phyloP scores from a whole-genome alignment of 1,284 basidiomycete genomes.

The Pseudozyma hubeiensis region DNA sequence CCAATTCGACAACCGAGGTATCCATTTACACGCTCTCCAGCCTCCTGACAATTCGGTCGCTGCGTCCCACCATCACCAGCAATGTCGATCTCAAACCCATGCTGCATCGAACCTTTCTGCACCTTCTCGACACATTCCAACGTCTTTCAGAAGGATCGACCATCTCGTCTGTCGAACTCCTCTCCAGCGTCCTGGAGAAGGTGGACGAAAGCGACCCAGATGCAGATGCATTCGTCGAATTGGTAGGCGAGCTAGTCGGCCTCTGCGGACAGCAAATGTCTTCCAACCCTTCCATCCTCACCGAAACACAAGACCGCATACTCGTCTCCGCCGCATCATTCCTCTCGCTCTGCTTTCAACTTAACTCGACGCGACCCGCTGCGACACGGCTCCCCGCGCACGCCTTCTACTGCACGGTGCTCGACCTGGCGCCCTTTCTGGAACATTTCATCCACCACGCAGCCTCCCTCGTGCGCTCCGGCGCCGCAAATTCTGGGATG shows the following conservation, averaged over 20 bases:
- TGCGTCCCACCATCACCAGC: slow-evolving; percentile 11
- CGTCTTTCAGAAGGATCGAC: background rate
- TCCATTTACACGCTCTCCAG: slow-evolving; percentile 10
- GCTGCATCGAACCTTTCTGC: slow-evolving; percentile 10
- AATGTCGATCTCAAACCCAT: slow-evolving; percentile 13
- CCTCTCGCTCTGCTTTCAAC: slow-evolving; percentile 26
- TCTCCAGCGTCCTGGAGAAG: slow-evolving; percentile 6
- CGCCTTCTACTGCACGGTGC: slow-evolving; percentile 44
- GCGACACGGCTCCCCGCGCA: slow-evolving; percentile 12
- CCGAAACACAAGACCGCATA: slow-evolving; percentile 21
- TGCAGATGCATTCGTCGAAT: slow-evolving; percentile 8
- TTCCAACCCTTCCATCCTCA: slow-evolving; percentile 31
- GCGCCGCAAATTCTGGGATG: background rate
- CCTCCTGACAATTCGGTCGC: slow-evolving; percentile 3
- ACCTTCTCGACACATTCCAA: slow-evolving; percentile 14
- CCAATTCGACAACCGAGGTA: slow-evolving; percentile 6
- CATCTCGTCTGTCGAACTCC: slow-evolving; percentile 1
- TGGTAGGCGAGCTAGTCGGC: slow-evolving; percentile 35
- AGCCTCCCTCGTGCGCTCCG: slow-evolving; percentile 9
- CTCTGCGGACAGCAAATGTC: slow-evolving; percentile 47
- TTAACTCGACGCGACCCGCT: slow-evolving; percentile 20
- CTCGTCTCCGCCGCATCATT: slow-evolving; percentile 22
- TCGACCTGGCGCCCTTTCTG: slow-evolving; percentile 43
- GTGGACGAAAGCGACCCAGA: background rate
- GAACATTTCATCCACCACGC: slow-evolving; percentile 42